These are phyloP conservation scores for Saitozyma podzolica DNA, from an alignment of 768 basidiomycete genomes.

Conservation along the genomic window DNA sequence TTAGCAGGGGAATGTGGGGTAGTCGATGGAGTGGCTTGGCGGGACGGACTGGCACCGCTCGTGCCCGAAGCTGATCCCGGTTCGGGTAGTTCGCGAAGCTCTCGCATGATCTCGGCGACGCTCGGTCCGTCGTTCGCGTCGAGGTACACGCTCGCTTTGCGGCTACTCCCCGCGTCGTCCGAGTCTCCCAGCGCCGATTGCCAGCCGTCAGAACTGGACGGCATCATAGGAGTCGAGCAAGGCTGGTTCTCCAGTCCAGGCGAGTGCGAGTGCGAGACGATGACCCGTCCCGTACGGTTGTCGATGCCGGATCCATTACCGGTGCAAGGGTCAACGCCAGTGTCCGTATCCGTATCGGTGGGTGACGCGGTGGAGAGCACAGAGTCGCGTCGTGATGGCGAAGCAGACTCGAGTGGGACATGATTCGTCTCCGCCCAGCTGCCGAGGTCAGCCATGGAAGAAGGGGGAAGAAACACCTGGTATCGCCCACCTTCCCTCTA, in stretches of 20 bases:
- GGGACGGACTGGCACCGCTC: background rate
- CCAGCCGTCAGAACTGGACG: no score
- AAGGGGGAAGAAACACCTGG: background rate
- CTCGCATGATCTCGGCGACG: slow-evolving; percentile 27
- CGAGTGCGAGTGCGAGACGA: background rate
- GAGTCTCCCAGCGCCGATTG: no score
- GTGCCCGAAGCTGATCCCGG: background rate
- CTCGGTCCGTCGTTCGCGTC: slow-evolving; percentile 31
- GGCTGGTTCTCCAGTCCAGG: no score
- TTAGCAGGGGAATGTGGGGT: background rate
- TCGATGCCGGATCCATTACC: no score
- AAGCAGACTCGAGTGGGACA: slow-evolving; percentile 63
- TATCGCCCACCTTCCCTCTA: slow-evolving; percentile 63
- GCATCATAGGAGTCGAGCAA: no score
- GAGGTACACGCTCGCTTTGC: slow-evolving; percentile 25
- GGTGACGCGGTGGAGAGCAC: slow-evolving; percentile 14
- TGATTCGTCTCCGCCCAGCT: slow-evolving; percentile 90
- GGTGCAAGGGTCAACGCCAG: background rate
- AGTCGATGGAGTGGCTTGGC: no score
- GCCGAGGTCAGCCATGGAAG: slow-evolving; percentile 3
- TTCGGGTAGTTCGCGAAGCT: slow-evolving; percentile 31
- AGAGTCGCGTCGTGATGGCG: slow-evolving; percentile 13
- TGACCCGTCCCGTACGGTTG: background rate
- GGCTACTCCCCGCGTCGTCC: slow-evolving; percentile 8
- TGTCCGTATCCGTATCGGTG: slow-evolving; percentile 25